phyloP scores from a whole-genome alignment of 139 green algal genomes.

The Picochlorum sp. region DNA sequence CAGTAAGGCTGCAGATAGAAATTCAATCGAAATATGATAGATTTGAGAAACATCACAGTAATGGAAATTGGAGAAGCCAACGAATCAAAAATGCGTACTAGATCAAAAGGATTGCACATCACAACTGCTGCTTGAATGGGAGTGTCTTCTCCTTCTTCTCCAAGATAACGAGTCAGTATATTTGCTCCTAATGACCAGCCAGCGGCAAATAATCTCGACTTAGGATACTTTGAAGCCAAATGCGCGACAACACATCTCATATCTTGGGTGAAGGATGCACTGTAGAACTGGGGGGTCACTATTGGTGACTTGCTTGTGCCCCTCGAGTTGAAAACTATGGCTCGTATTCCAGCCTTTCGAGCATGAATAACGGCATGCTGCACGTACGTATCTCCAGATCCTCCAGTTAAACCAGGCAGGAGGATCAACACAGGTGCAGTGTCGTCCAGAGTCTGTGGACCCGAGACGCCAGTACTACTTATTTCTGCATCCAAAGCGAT shows the following conservation, averaged over 20 bases:
- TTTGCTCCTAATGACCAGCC: slow-evolving; percentile 92
- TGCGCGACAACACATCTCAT: slow-evolving; percentile 52
- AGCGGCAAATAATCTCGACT: slow-evolving; percentile 45
- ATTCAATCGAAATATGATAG: background rate
- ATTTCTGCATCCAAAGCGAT: slow-evolving; percentile 79
- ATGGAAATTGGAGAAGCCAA: background rate
- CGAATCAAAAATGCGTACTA: slow-evolving; percentile 29
- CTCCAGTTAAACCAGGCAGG: slow-evolving; percentile 83
- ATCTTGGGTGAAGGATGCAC: slow-evolving; percentile 83
- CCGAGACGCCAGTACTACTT: too few relatives aligned
- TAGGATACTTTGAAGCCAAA: slow-evolving; percentile 34
- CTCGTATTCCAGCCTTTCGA: slow-evolving; percentile 26
- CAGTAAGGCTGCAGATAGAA: slow-evolving; percentile 27
- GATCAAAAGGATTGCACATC: slow-evolving; percentile 90
- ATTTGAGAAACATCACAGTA: background rate
- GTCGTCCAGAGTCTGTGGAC: slow-evolving; percentile 21
- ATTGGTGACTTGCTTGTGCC: slow-evolving; percentile 79
- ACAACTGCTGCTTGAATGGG: slow-evolving; percentile 69
- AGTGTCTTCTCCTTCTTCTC: slow-evolving; percentile 51
- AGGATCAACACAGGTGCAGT: slow-evolving; percentile 74
- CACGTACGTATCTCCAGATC: slow-evolving; percentile 79
- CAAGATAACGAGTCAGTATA: slow-evolving; percentile 67
- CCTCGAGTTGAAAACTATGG: slow-evolving; percentile 82
- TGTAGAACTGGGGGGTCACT: slow-evolving; percentile 90
- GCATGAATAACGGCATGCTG: slow-evolving; percentile 50